phyloP scores from a whole-genome alignment of 2,329 filamentous ascomycete genomes.

The Penicillium fuscoglaucum region DNA sequence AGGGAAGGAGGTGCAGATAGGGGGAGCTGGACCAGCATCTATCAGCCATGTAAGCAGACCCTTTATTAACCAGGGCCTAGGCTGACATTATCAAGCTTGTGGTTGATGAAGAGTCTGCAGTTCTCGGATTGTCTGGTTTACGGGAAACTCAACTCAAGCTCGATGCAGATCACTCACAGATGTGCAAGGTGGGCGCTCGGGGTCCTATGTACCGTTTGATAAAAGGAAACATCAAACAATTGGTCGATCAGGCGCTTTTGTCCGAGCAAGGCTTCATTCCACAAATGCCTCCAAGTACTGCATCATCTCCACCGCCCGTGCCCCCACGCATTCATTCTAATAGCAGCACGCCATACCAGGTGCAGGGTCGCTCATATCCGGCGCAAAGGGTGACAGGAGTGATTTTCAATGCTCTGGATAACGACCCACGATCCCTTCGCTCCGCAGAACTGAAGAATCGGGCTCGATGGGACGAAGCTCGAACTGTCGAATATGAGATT shows the following conservation, averaged over 20 bases:
- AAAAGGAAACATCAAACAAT: slow-evolving; percentile 36
- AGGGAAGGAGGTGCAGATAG: slow-evolving; percentile 33
- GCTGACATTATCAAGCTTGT: slow-evolving; percentile 30
- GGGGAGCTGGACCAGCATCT: slow-evolving; percentile 31
- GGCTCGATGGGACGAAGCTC: slow-evolving; percentile 32
- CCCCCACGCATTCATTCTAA: slow-evolving; percentile 32
- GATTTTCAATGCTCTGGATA: slow-evolving; percentile 26
- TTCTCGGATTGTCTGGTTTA: slow-evolving; percentile 35
- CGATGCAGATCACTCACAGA: slow-evolving; percentile 38
- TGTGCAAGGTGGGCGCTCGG: slow-evolving; percentile 34
- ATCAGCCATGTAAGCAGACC: slow-evolving; percentile 32
- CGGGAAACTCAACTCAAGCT: slow-evolving; percentile 39
- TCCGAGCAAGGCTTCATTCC: slow-evolving; percentile 34
- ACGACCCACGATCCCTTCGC: slow-evolving; percentile 30
- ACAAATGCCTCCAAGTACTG: slow-evolving; percentile 16
- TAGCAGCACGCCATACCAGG: slow-evolving; percentile 29
- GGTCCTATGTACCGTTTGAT: slow-evolving; percentile 36
- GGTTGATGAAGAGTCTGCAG: slow-evolving; percentile 39
- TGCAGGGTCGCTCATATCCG: slow-evolving; percentile 13
- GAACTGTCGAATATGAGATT: slow-evolving; percentile 30
- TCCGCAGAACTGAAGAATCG: slow-evolving; percentile 31
- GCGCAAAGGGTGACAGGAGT: slow-evolving; percentile 20
- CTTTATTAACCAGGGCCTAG: too few species aligned
- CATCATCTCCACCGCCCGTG: slow-evolving; percentile 23
- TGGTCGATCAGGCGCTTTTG: slow-evolving; percentile 33